Percentiles rank a stretch among this genome's conserved stretches.
Conservation (phyloP, 306 rosid genomes). For the Luffa acutangula region DNA sequence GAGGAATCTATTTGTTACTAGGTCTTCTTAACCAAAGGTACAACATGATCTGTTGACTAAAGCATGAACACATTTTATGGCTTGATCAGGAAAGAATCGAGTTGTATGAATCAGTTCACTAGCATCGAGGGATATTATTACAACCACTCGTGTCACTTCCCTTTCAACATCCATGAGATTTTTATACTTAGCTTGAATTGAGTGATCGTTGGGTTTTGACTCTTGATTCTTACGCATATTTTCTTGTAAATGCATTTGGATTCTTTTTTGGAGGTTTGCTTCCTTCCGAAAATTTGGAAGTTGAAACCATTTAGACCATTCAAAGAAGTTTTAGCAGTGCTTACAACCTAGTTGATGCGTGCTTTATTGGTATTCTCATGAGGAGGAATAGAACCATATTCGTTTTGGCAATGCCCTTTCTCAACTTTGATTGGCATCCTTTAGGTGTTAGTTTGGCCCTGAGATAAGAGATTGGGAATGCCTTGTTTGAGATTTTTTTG, state of each 20-base stretch:
- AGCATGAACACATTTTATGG: neutral
- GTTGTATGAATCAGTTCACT: neutral
- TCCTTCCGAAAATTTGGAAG: neutral
- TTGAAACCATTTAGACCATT: neutral
- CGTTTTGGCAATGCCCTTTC: neutral
- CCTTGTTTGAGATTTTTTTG: neutral
- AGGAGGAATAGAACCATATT: neutral
- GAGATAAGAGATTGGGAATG: neutral
- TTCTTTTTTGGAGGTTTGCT: neutral
- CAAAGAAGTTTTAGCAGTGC: neutral
- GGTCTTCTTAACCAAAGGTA: neutral
- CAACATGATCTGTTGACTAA: neutral
- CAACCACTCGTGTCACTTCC: neutral
- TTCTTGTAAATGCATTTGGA: neutral
- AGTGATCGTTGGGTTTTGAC: neutral
- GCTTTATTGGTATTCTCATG: neutral
- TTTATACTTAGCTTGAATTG: neutral
- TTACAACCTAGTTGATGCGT: neutral
- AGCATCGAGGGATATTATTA: neutral
- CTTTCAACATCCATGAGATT: neutral
- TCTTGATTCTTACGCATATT: neutral
- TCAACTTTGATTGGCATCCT: neutral
- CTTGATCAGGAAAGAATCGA: neutral
- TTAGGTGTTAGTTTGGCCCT: neutral
- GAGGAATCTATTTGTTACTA: neutral